A percentile compares a stretch with the other conserved stretches of the same genome.
Conservation (phyloP, 2,329 filamentous ascomycete species). For the Ambrosiella cleistominuta region DNA sequence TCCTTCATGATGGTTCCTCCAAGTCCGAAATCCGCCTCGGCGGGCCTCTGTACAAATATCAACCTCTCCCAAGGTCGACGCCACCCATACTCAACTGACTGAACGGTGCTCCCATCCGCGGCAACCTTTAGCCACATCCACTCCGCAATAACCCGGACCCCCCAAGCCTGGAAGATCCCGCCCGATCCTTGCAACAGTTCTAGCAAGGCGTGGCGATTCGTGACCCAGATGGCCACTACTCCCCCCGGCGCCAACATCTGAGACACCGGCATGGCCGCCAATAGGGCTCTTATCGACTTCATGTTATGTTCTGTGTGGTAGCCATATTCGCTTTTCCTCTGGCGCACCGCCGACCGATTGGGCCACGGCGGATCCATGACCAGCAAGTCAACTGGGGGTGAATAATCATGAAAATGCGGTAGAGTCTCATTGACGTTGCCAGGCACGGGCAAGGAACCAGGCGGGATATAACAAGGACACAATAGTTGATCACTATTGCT, state of each 20-base stretch:
- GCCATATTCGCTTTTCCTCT: conserved; percentile 22
- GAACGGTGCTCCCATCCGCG: no score
- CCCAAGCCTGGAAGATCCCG: no score
- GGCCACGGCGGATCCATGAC: conserved; percentile 69
- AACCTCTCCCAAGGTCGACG: no score
- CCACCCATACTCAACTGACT: no score
- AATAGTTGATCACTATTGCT: no score
- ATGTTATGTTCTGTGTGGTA: conserved; percentile 31
- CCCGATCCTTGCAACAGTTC: conserved; percentile 27
- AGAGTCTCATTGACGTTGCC: conserved; percentile 29
- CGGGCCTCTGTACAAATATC: no score
- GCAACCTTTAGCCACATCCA: no score
- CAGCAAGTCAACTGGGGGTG: conserved; percentile 46
- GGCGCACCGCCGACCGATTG: conserved; percentile 53
- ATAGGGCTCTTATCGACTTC: conserved; percentile 29
- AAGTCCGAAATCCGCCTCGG: conserved; percentile 20
- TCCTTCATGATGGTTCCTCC: conserved; percentile 40
- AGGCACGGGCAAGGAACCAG: conserved; percentile 27
- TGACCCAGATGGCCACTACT: conserved; percentile 39
- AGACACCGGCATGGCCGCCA: conserved; percentile 39
- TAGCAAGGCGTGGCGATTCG: conserved; percentile 47
- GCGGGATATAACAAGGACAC: conserved; percentile 20
- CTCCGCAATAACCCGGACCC: no score
- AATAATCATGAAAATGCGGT: conserved; percentile 24
- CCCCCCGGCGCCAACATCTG: conserved; percentile 32